Conservation (phyloP, 768 basidiomycete genomes). For the Hypholoma fasciculare region DNA sequence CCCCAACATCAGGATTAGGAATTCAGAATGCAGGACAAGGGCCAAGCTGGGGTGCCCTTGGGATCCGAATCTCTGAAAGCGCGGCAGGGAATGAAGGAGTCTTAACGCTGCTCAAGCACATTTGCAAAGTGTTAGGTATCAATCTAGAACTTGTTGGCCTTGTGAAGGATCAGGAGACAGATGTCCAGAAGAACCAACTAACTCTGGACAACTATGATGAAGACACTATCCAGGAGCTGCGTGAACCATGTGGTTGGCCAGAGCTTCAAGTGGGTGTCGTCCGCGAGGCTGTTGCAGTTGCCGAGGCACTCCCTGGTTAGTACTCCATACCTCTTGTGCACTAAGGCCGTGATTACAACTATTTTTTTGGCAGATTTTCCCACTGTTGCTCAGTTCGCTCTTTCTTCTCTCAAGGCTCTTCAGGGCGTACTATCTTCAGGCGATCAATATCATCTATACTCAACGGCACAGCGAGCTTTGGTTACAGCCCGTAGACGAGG, state of each 20-base stretch:
- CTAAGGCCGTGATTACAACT: too few species aligned
- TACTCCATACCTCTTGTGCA: conserved; percentile 3
- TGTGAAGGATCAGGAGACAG: conserved; percentile 26
- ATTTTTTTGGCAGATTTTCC: conserved; percentile 61
- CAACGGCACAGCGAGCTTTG: conserved; percentile 71
- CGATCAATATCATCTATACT: conserved; percentile 82
- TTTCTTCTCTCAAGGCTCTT: conserved; percentile 81
- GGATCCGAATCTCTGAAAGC: conserved; percentile 71
- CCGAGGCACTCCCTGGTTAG: conserved; percentile 88
- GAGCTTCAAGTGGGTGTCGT: conserved; percentile 93
- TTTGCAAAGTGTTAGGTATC: conserved; percentile 81
- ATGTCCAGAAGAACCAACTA: conserved; percentile 8
- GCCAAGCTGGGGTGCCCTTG: conserved; percentile 56
- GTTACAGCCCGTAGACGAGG: conserved; percentile 78
- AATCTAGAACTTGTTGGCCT: conserved; percentile 72
- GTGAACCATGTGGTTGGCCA: conserved; percentile 84
- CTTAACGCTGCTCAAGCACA: conserved; percentile 69
- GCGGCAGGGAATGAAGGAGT: conserved; percentile 81
- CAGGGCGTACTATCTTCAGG: conserved; percentile 64
- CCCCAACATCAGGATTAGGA: conserved; percentile 44
- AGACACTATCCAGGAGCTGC: conserved; percentile 39
- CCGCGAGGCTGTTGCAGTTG: conserved; percentile 88
- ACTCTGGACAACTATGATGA: conserved; percentile 34
- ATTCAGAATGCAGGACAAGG: conserved; percentile 41
- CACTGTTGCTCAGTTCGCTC: conserved; percentile 83